Percentiles rank a stretch among this genome's conserved stretches.
phyloP scores from a whole-genome alignment of 2,329 filamentous ascomycete species.

The Simplicillium aogashimaense region DNA sequence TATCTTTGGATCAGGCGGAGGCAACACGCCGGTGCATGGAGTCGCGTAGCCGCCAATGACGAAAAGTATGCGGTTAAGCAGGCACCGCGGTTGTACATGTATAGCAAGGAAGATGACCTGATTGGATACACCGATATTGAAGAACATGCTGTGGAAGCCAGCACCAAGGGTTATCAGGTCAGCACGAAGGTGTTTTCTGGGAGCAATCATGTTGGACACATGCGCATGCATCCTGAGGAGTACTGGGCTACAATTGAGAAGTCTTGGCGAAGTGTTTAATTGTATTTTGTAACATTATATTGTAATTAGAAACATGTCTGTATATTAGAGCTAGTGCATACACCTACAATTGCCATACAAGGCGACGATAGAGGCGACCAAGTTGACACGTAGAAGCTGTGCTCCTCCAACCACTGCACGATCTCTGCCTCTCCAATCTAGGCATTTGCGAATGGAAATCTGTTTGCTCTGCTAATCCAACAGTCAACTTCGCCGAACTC shows the following conservation, averaged over 20 bases:
- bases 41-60: slow-evolving; percentile 24
- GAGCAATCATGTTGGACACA: slow-evolving; percentile 51
- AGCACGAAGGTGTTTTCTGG: slow-evolving; percentile 43
- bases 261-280: neutral
- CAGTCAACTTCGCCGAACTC: too few relatives aligned
- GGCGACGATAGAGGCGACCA: too few relatives aligned
- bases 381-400: too few relatives aligned
- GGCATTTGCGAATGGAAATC: too few relatives aligned
- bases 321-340: too few relatives aligned
- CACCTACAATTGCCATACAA: too few relatives aligned
- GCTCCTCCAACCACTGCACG: too few relatives aligned
- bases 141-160: slow-evolving; percentile 37
- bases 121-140: slow-evolving; percentile 47
- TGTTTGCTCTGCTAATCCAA: too few relatives aligned
- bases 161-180: slow-evolving; percentile 36
- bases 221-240: slow-evolving; percentile 41
- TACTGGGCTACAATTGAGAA: slow-evolving; percentile 42
- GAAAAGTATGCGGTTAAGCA: slow-evolving; percentile 20
- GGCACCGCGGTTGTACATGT: slow-evolving; percentile 44
- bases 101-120: slow-evolving; percentile 47
- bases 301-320: too few relatives aligned
- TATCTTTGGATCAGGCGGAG: slow-evolving; percentile 24
- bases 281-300: too few relatives aligned
- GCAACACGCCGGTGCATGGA: slow-evolving; percentile 30
- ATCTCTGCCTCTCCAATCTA: too few relatives aligned